phyloP scores from a whole-genome alignment of 2,329 filamentous ascomycete species.

The Graphilbum sp. region DNA sequence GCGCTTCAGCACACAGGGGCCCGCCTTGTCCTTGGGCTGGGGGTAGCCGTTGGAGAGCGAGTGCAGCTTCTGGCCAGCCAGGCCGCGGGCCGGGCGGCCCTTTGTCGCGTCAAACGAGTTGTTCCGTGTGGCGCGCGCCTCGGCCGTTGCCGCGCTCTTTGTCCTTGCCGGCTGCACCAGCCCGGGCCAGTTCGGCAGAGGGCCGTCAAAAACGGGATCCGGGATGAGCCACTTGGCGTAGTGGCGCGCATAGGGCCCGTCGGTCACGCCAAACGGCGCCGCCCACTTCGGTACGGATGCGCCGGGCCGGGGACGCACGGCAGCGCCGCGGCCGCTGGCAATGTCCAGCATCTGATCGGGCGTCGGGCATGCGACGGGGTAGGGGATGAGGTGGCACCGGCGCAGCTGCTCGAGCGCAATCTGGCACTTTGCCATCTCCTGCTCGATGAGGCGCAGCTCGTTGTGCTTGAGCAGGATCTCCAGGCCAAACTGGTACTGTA shows the following conservation, averaged over 20 bases:
- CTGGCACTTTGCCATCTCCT: slow-evolving; percentile 93
- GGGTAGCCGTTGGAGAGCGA: slow-evolving; percentile 55
- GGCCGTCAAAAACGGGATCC: slow-evolving; percentile 70
- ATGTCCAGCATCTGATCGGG: slow-evolving; percentile 54
- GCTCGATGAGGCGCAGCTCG: slow-evolving; percentile 84
- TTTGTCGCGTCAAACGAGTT: slow-evolving; percentile 46
- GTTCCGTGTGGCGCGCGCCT: slow-evolving; percentile 68
- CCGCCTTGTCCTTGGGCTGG: slow-evolving; percentile 62
- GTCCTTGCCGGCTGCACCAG: slow-evolving; percentile 22
- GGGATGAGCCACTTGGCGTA: slow-evolving; percentile 92
- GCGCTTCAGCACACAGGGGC: slow-evolving; percentile 71
- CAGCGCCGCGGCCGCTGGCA: slow-evolving; percentile 56
- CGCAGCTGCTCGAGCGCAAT: slow-evolving; percentile 84
- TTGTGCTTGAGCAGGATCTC: slow-evolving; percentile 91
- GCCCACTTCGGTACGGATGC: slow-evolving; percentile 59
- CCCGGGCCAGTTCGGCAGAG: slow-evolving; percentile 29
- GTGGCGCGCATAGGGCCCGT: slow-evolving; percentile 86
- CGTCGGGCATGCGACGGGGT: slow-evolving; percentile 53
- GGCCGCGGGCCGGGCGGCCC: slow-evolving; percentile 30
- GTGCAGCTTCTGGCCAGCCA: slow-evolving; percentile 46
- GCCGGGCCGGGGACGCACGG: slow-evolving; percentile 44
- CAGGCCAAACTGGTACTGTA: slow-evolving; percentile 76
- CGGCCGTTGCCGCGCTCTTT: slow-evolving; percentile 30
- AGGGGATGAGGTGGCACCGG: slow-evolving; percentile 82
- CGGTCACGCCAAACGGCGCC: slow-evolving; percentile 75